Evolutionary conservation across 1,139 yeast species (phyloP).

Genomic region (Debaryomycetaceae sp.): DNA sequence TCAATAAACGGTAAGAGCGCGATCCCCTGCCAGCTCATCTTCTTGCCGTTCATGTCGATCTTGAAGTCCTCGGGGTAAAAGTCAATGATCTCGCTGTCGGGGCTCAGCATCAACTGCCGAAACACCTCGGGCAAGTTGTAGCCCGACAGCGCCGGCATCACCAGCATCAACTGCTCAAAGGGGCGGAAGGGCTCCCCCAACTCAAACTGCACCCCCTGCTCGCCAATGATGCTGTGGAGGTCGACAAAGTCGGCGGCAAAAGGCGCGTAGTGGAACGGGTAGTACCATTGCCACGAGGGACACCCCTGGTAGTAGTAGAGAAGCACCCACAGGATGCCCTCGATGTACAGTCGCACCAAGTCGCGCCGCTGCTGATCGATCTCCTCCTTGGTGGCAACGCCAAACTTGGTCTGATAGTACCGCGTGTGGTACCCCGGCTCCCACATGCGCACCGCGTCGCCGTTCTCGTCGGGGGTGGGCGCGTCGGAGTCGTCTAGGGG

Average conservation of each 20-base stretch:
- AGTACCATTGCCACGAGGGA: slow-evolving; percentile 98
- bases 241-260: slow-evolving; percentile 83
- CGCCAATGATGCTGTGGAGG: slow-evolving; percentile 41
- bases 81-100: slow-evolving; percentile 80
- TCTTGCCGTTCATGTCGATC: slow-evolving; percentile 93
- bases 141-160: slow-evolving; percentile 94
- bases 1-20: slow-evolving; percentile 89
- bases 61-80: slow-evolving; percentile 87
- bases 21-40: slow-evolving; percentile 94
- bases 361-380: slow-evolving; percentile 51
- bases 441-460: slow-evolving; percentile 67
- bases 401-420: slow-evolving; percentile 76
- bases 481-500: slow-evolving; percentile 9
- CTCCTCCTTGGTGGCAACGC: slow-evolving; percentile 51
- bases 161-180: slow-evolving; percentile 95
- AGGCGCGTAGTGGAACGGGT: slow-evolving; percentile 97
- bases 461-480: slow-evolving; percentile 24
- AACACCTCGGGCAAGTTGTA: slow-evolving; percentile 84
- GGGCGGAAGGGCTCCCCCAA: slow-evolving; percentile 85
- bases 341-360: slow-evolving; percentile 73
- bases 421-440: slow-evolving; percentile 85
- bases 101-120: slow-evolving; percentile 76
- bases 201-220: slow-evolving; percentile 57
- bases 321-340: slow-evolving; percentile 94
- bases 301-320: slow-evolving; percentile 95